phyloP scores from a whole-genome alignment of 2,329 filamentous ascomycete genomes.

The Lachnellula subtilissima region DNA sequence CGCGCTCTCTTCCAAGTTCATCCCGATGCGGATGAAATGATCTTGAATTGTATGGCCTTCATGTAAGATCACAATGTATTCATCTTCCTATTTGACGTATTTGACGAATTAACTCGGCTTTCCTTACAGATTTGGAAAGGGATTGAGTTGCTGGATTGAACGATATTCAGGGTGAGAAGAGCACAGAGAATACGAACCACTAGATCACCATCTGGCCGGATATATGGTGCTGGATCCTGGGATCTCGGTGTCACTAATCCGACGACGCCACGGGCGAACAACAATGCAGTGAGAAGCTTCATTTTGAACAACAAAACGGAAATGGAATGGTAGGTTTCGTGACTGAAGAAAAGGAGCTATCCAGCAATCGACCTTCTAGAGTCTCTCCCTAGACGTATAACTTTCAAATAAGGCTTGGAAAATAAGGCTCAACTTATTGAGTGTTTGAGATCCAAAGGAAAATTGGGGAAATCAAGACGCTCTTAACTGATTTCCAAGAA shows the following conservation, averaged over 20 bases:
- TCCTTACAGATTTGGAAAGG: not conserved
- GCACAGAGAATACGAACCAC: not conserved
- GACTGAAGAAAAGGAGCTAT: too few species aligned
- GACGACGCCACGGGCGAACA: not conserved
- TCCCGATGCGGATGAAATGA: not conserved
- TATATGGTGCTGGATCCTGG: not conserved
- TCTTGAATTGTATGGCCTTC: not conserved
- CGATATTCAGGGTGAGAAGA: not conserved
- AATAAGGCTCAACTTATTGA: not conserved
- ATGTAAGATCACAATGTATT: not conserved
- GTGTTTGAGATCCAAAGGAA: not conserved
- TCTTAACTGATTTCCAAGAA: not conserved
- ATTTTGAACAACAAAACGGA: not conserved
- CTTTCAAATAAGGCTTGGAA: not conserved
- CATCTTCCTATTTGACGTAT: not conserved
- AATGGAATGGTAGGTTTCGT: not conserved
- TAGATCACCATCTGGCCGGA: not conserved
- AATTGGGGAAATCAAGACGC: too few species aligned
- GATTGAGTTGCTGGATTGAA: not conserved
- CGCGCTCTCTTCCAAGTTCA: not conserved
- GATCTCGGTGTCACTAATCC: not conserved
- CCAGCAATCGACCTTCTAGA: not conserved
- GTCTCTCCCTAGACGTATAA: not conserved
- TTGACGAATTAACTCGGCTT: not conserved
- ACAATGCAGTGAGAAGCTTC: not conserved